Base-by-base conservation (phyloP, 345 rosid genomes). In the Acer campestre region DNA sequence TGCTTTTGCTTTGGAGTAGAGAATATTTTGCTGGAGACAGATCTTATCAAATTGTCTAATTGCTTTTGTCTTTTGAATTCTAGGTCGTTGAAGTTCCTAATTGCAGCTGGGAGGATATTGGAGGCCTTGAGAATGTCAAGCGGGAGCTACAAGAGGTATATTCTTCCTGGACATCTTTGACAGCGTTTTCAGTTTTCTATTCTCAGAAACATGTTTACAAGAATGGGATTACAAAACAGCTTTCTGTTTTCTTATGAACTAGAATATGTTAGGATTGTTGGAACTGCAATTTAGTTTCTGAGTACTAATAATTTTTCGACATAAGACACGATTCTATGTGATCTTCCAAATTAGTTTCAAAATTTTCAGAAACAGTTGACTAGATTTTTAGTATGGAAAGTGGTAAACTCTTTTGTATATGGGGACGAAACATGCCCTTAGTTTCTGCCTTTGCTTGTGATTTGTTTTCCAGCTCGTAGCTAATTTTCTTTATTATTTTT, bases 51-150 rank as follows among this genome's bases (percentile, higher is more conserved):
- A 38, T 42, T 55, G 14, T 70, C 75, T 79, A 72, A 86, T 61
- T 71, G 46, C 12, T 38, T 9, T 48, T 27, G 18, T 11, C 7
- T 56, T 75, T 61, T 73, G 35, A 11, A 38, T 48, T 62, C 16
- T 71, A 90, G 94, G 91, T 91, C 18, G 90, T 91, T 70, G 95
- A 91, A 82, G 91, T 89, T 75, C 95, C 95, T 20, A 89, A 91
- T 83, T 85, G 83, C 38, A 85, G 89, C 84, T 91, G 95, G 92
- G 88, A 79, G 16, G 95, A 91, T 71, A 88, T 91, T 79, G 92
- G 95, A 75, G 92, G 95, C 70, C 91, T 89, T 70, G 92, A 89
- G 74, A 91, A 89, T 78, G 86, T 91, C 74, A 91, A 91, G 83
- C 82, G 90, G 79, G 93, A 91, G 83, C 92, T 91, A 55, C 92